phyloP scores from a whole-genome alignment of 75 land plant genomes.

The Adiantum capillusveneris region DNA sequence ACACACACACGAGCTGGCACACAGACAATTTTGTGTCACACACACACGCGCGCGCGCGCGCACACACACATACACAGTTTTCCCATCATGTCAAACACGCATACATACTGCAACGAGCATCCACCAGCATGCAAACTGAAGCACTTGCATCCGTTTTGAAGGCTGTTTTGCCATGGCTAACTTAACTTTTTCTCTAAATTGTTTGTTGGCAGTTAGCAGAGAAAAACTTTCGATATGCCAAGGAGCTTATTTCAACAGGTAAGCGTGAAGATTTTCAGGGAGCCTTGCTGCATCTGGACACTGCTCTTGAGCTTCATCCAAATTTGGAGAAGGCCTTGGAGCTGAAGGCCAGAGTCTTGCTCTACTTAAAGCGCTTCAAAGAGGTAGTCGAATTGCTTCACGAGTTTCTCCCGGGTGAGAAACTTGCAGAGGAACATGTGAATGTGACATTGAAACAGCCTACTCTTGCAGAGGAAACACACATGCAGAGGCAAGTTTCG shows the following conservation, averaged over 20 bases:
- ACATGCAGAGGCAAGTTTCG: too few relatives aligned
- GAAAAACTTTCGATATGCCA: slow-evolving; percentile 42
- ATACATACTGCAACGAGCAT: not conserved
- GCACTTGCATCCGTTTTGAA: not conserved
- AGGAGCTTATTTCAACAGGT: slow-evolving; percentile 34
- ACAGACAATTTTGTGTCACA: too few relatives aligned
- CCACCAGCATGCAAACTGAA: too few relatives aligned
- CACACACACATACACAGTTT: too few relatives aligned
- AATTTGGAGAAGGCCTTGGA: slow-evolving; percentile 52
- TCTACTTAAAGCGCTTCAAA: slow-evolving; percentile 47
- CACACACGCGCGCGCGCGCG: too few relatives aligned
- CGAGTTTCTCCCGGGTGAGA: slow-evolving; percentile 63
- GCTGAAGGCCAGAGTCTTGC: slow-evolving; percentile 54
- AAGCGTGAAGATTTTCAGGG: slow-evolving; percentile 22
- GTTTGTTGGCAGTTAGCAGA: slow-evolving; percentile 54
- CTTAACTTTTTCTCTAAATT: not conserved
- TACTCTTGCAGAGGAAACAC: not conserved
- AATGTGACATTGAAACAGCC: slow-evolving; percentile 35
- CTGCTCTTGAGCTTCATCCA: slow-evolving; percentile 56
- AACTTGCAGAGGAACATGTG: not conserved
- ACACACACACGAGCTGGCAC: too few relatives aligned
- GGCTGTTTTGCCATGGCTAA: not conserved
- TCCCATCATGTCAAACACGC: too few relatives aligned
- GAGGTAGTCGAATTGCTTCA: slow-evolving; percentile 75
- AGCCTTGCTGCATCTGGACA: slow-evolving; percentile 49